A percentile compares a stretch with the other conserved stretches of the same genome.
These are phyloP conservation scores for Coprinopsis marcescibilis DNA, from an alignment of 768 basidiomycete species.

Conservation along the genomic window DNA sequence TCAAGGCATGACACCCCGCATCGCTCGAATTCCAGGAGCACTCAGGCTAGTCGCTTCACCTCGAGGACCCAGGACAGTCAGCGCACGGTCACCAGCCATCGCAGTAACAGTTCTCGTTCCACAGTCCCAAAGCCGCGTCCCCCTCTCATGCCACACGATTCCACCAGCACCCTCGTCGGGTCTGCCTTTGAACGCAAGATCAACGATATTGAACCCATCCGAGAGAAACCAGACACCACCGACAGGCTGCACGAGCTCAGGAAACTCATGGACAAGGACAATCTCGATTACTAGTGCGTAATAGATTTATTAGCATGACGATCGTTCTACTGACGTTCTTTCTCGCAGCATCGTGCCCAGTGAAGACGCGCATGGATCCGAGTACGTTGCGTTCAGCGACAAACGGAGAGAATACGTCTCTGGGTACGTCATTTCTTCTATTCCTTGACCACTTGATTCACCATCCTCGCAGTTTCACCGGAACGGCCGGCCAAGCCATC, in stretches of 20 bases:
- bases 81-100: constrained; percentile 24
- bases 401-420: constrained; percentile 75
- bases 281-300: constrained; percentile 72
- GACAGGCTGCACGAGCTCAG: constrained; percentile 58
- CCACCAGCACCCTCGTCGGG: constrained; percentile 69
- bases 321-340: constrained; percentile 9
- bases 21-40: constrained; percentile 23
- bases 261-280: constrained; percentile 60
- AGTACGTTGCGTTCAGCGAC: constrained; percentile 73
- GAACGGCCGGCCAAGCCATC: constrained; percentile 50
- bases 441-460: constrained; percentile 2
- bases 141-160: constrained; percentile 47
- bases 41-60: constrained; percentile 30
- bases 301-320: constrained; percentile 1
- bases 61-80: constrained; percentile 24
- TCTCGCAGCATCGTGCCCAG: constrained; percentile 59
- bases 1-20: constrained; percentile 18
- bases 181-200: constrained; percentile 68
- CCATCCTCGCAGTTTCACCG: constrained; percentile 25
- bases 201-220: constrained; percentile 51
- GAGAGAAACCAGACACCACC: constrained; percentile 50
- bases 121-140: constrained; percentile 33
- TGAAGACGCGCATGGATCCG: constrained; percentile 80
- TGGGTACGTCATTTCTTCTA: constrained; percentile 42
- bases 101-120: constrained; percentile 23